A percentile compares a stretch with the other conserved stretches of the same genome.
Conservation (phyloP, 1,284 basidiomycete genomes). For the Xerocomus cyaneibrunnescens region DNA sequence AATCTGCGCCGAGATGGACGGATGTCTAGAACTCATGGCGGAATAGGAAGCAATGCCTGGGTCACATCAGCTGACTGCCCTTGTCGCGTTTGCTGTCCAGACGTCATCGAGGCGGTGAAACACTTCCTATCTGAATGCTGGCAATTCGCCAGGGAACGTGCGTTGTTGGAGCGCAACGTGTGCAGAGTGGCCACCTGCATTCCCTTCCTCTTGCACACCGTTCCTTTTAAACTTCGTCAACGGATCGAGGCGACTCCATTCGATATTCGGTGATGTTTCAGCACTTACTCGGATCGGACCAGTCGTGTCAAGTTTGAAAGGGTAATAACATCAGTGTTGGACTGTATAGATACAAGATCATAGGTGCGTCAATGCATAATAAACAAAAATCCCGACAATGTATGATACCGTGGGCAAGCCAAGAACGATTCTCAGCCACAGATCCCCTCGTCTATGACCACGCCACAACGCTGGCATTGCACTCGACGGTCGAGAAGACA, state of each 20-base stretch:
- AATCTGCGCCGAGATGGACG: background rate
- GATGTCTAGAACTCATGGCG: background rate
- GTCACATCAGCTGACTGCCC: no score
- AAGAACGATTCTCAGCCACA: constrained; percentile 30
- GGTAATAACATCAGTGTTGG: background rate
- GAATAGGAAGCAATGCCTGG: background rate
- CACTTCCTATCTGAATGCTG: no score
- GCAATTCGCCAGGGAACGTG: no score
- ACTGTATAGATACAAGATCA: constrained; percentile 20
- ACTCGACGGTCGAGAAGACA: constrained; percentile 72
- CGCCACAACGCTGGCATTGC: constrained; percentile 59
- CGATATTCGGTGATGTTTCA: no score
- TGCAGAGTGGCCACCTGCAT: no score
- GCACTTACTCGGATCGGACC: background rate
- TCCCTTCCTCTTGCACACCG: no score
- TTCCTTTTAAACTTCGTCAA: no score
- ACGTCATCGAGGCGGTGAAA: no score
- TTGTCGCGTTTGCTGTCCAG: no score
- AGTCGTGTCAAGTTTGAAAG: background rate
- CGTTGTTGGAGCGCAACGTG: no score
- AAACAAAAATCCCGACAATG: constrained; percentile 1
- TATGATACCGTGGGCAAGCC: background rate
- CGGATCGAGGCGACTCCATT: no score
- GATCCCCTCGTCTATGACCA: constrained; percentile 36
- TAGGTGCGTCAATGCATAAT: constrained; percentile 1